Evolutionary conservation across 2,329 filamentous ascomycete species (phyloP).

Genomic region (Stachybotrys chartarum): DNA sequence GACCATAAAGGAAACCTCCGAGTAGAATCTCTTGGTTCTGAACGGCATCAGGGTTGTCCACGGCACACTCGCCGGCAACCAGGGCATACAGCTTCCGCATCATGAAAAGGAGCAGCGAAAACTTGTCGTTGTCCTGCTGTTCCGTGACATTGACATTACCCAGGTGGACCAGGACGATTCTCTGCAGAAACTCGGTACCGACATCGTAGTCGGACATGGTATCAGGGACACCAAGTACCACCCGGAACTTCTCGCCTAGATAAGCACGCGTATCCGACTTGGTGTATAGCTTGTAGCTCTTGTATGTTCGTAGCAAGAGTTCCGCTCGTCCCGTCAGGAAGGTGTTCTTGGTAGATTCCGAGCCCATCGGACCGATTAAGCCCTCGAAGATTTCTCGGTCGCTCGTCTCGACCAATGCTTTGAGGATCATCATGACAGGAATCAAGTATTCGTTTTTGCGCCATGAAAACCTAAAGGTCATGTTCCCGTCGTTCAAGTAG

Average conservation of each 20-base stretch:
- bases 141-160: conserved; percentile 80
- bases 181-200: conserved; percentile 83
- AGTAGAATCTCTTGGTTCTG: conserved; percentile 94
- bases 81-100: conserved; percentile 90
- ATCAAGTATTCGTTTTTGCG: conserved; percentile 95
- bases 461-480: conserved; percentile 97
- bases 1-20: conserved; percentile 87
- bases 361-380: conserved; percentile 71
- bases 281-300: conserved; percentile 77
- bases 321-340: conserved; percentile 95
- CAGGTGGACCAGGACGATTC: conserved; percentile 85
- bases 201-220: conserved; percentile 83
- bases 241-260: conserved; percentile 83
- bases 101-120: conserved; percentile 91
- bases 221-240: conserved; percentile 76
- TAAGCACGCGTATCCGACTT: conserved; percentile 77
- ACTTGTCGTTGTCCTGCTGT: conserved; percentile 83
- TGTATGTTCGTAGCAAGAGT: conserved; percentile 86
- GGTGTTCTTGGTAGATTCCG: conserved; percentile 75
- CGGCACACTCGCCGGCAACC: conserved; percentile 83
- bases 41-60: conserved; percentile 94
- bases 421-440: conserved; percentile 92
- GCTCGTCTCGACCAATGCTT: conserved; percentile 91
- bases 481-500: conserved; percentile 90
- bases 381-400: conserved; percentile 94